Base-by-base conservation (phyloP, 805 yeast species). In the Lachancea waltii region DNA sequence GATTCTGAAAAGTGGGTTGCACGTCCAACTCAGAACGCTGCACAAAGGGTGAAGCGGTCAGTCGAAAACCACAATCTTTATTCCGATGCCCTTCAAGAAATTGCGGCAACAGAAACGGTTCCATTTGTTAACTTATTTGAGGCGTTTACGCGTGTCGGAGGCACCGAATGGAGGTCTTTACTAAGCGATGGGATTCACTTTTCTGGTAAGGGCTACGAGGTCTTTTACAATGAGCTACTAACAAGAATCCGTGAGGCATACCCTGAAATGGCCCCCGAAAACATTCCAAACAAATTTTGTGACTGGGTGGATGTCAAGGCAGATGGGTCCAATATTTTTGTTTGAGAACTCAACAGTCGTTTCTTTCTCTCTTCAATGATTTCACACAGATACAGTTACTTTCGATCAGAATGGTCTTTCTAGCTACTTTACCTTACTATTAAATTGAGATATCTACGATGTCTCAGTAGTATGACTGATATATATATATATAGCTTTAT, bases 141-240 rank as follows among this genome's bases (percentile, higher is more conserved):
- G 2, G 63, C 62, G 1, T 70, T 80, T 44, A 41, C 46, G 17
- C 53, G 54, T 16, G 55, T 64, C 3, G 63, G 58, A 3, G 55
- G 62, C 35, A 60, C 66, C 2, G 57, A 60, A 3, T 69, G 72
- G 70, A 47, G 49, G 5, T 64, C 66, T 1, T 48, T 74, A 6
- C 50, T 75, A 10, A 44, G 53, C 10, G 80, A 73, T 43, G 87
- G 87, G 3, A 54, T 82, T 30, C 89, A 82, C 56, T 81, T 64
- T 54, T 63, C 72, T 2, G 74, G 75, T 0, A 52, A 58, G 21
- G 80, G 77, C 0, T 81, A 81, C 57, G 54, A 62, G 38, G 34
- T 79, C 7, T 58, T 72, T 44, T 77, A 56, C 44, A 58, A 69
- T n/a, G 72, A 63, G 30, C 44, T 79, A 15, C 41, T 66, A 35